Conservation (phyloP, 805 yeast genomes). For the Wickerhamiella dianesei region DNA sequence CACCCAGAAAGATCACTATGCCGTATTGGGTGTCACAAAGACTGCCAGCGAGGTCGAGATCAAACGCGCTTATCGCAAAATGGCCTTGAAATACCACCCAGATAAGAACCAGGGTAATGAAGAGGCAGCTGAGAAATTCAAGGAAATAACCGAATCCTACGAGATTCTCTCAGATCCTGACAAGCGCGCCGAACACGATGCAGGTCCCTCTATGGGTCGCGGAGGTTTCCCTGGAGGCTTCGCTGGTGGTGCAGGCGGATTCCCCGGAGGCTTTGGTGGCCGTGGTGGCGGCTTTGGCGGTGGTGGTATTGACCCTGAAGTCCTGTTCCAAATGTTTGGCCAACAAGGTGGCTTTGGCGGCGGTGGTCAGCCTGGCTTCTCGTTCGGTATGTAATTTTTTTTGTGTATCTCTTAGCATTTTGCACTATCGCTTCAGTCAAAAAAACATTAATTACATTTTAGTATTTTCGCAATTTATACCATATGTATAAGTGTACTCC, state of each 20-base stretch:
- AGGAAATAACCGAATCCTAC: slow-evolving; percentile 76
- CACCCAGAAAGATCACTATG: slow-evolving; percentile 42
- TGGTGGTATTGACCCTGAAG: slow-evolving; percentile 3
- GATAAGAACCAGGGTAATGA: slow-evolving; percentile 52
- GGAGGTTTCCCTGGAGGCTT: slow-evolving; percentile 51
- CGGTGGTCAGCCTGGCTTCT: neutral
- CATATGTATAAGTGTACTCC: neutral
- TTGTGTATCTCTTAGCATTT: too few species aligned
- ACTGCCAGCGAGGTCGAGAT: slow-evolving; percentile 42
- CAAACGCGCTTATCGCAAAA: slow-evolving; percentile 61
- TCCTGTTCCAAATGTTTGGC: slow-evolving; percentile 30
- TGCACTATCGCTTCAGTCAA: too few species aligned
- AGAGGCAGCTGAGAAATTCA: slow-evolving; percentile 90
- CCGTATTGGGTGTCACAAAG: slow-evolving; percentile 39
- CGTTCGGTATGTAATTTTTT: neutral
- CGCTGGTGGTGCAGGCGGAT: slow-evolving; percentile 37
- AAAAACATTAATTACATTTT: neutral
- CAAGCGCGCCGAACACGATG: slow-evolving; percentile 79
- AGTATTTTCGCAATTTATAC: neutral
- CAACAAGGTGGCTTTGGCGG: slow-evolving; percentile 4
- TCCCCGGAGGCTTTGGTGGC: slow-evolving; percentile 22
- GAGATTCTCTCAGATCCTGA: slow-evolving; percentile 74
- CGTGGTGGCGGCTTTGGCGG: slow-evolving; percentile 4
- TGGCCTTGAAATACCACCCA: slow-evolving; percentile 65
- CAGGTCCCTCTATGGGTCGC: slow-evolving; percentile 45